Percentiles rank a stretch among this genome's conserved stretches.
Evolutionary conservation across 1,284 basidiomycete genomes (phyloP).

Genomic region (Boletus sp.): DNA sequence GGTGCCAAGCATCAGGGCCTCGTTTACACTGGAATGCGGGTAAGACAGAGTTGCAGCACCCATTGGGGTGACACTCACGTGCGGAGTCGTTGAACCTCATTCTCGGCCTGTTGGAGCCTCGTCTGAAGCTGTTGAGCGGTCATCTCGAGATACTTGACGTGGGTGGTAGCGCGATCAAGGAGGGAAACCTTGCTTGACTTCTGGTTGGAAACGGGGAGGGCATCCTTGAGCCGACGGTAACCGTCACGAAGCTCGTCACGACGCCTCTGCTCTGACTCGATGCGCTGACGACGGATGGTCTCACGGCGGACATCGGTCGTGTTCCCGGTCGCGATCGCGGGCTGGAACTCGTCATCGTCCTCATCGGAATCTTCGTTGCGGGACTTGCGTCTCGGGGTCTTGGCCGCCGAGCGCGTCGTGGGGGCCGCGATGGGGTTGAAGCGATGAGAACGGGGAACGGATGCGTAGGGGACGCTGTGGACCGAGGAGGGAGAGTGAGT

Average conservation of each 20-base stretch:
- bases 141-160: slow-evolving; percentile 81
- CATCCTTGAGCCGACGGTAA: slow-evolving; percentile 83
- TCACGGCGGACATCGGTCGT: slow-evolving; percentile 70
- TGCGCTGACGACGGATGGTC: slow-evolving; percentile 83
- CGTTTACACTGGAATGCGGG: slow-evolving; percentile 61
- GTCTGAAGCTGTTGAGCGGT: slow-evolving; percentile 72
- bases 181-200: slow-evolving; percentile 87
- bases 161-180: slow-evolving; percentile 80
- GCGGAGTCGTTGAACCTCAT: slow-evolving; percentile 75
- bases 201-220: slow-evolving; percentile 83
- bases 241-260: slow-evolving; percentile 87
- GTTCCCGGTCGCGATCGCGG: slow-evolving; percentile 44
- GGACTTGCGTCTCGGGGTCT: slow-evolving; percentile 57
- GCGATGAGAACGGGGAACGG: slow-evolving; percentile 70
- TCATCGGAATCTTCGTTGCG: slow-evolving; percentile 64
- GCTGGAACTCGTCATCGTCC: slow-evolving; percentile 68
- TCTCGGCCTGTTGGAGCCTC: slow-evolving; percentile 73
- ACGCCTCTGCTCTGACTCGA: slow-evolving; percentile 84
- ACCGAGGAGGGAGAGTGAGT: slow-evolving; percentile 61
- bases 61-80: slow-evolving; percentile 42
- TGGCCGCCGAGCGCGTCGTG: slow-evolving; percentile 47
- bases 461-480: slow-evolving; percentile 53
- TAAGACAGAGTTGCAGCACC: slow-evolving; percentile 11
- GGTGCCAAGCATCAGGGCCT: slow-evolving; percentile 82
- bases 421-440: slow-evolving; percentile 72